These are phyloP conservation scores for Fraxinus anomala DNA, from an alignment of 257 asterid genomes.

Conservation along the genomic window DNA sequence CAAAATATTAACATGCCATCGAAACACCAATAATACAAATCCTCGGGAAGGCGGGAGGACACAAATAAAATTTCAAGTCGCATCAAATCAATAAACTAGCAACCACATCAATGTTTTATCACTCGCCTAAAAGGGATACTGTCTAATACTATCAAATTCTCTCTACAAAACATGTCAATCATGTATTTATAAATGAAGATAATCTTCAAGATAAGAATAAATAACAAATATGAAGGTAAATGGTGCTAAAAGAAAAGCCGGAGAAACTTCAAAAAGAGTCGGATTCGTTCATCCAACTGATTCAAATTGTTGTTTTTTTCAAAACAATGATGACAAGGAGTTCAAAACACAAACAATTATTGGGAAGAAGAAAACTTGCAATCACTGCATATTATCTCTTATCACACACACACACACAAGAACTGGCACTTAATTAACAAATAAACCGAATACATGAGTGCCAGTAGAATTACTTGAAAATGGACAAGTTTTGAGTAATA, in stretches of 20 bases:
- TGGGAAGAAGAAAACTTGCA: background rate
- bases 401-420: conserved; percentile 12
- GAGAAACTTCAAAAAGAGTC: background rate
- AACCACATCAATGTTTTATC: background rate
- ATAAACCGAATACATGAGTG: background rate
- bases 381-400: conserved; percentile 13
- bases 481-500: background rate
- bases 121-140: background rate
- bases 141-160: background rate
- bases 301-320: background rate
- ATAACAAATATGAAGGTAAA: background rate
- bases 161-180: background rate
- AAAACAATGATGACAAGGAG: conserved; percentile 13
- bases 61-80: no score
- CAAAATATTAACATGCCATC: no score
- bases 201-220: background rate
- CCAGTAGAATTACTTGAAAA: conserved; percentile 18
- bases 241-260: background rate
- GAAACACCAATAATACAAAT: no score
- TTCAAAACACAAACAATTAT: background rate
- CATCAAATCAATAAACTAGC: background rate
- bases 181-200: background rate
- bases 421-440: background rate
- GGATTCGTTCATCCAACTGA: background rate
- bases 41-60: background rate